These are phyloP conservation scores for Coniochaeta ligniaria DNA, from an alignment of 2,329 filamentous ascomycete genomes.

Conservation along the genomic window DNA sequence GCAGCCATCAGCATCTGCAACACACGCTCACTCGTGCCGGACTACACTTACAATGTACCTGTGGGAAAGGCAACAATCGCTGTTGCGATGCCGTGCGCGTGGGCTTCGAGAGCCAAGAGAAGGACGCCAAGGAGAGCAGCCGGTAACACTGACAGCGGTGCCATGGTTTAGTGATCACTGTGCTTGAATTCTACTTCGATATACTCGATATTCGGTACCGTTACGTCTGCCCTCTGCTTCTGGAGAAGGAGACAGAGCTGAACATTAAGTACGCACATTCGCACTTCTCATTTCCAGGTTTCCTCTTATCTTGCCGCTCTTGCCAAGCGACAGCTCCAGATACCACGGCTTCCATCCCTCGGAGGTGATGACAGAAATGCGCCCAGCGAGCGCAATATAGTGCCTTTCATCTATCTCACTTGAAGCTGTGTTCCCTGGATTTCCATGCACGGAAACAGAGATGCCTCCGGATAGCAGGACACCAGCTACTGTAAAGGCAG, in stretches of 20 bases:
- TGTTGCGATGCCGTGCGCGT: constrained; percentile 18
- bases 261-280: background rate
- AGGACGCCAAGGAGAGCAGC: constrained; percentile 5
- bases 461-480: background rate
- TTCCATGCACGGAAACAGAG: background rate
- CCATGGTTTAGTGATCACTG: background rate
- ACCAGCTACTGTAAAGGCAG: background rate
- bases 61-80: constrained; percentile 17
- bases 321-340: background rate
- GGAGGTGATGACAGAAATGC: background rate
- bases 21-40: background rate
- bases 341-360: background rate
- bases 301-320: background rate
- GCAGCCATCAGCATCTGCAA: constrained; percentile 4
- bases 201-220: background rate
- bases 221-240: background rate
- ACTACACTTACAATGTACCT: constrained; percentile 17
- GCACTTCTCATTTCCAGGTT: background rate
- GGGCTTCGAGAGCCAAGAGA: constrained; percentile 10
- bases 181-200: background rate
- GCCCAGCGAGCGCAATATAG: background rate
- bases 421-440: background rate
- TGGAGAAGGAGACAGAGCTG: background rate
- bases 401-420: background rate
- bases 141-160: background rate